Evolutionary conservation across 495 filamentous ascomycete genomes (phyloP).

Genomic region (Parachaetomium inaequale): DNA sequence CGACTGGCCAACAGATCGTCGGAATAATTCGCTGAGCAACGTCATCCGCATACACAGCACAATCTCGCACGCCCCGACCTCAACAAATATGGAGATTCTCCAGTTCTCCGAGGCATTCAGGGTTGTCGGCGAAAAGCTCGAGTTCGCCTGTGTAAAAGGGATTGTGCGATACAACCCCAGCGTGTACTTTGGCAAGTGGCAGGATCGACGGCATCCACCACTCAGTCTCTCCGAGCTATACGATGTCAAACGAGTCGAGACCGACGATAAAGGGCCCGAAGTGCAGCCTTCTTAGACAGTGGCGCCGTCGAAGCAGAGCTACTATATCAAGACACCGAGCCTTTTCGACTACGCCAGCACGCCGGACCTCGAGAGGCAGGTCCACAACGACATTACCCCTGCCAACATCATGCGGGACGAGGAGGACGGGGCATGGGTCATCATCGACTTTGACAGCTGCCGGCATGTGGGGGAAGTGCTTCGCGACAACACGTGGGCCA

Average conservation of each 20-base stretch:
- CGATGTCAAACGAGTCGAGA: slow-evolving; percentile 6
- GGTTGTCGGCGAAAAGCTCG: slow-evolving; percentile 2
- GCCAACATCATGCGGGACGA: slow-evolving; percentile 2
- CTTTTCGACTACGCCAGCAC: neutral
- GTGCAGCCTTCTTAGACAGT: slow-evolving; percentile 3
- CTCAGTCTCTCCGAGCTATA: slow-evolving; percentile 2
- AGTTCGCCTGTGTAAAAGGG: neutral
- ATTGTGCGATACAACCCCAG: neutral
- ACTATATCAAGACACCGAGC: slow-evolving; percentile 3
- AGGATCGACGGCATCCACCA: neutral
- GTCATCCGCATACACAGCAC: neutral
- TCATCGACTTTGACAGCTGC: slow-evolving; percentile 8
- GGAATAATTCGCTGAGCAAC: no score
- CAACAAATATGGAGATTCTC: neutral
- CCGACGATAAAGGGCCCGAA: neutral
- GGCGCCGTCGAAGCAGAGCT: slow-evolving; percentile 4
- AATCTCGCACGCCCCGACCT: neutral
- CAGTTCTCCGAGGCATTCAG: neutral
- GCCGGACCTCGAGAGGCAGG: neutral
- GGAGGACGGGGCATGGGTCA: slow-evolving; percentile 1
- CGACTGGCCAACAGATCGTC: no score
- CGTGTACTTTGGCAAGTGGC: slow-evolving; percentile 1
- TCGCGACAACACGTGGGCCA: slow-evolving; percentile 1
- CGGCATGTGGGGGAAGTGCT: slow-evolving; percentile 4
- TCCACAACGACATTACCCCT: slow-evolving; percentile 7